Base-by-base conservation (phyloP, 768 basidiomycete genomes). In the Candolleomyces eurysporus region DNA sequence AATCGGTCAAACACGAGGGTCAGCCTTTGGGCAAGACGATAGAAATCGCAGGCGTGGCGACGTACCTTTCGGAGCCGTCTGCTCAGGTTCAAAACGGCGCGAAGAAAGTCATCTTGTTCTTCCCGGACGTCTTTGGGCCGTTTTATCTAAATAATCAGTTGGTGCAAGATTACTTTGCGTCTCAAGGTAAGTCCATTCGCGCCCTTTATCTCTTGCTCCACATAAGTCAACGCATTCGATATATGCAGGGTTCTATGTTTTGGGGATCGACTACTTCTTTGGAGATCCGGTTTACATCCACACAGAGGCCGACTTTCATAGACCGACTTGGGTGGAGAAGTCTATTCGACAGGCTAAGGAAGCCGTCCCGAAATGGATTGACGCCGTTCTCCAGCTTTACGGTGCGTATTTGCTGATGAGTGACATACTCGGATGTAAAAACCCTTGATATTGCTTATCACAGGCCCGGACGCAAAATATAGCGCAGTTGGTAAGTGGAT, bases 231-330 rank as follows among this genome's bases (percentile, higher is more conserved):
- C 43, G 43, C n/a, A 26, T n/a, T 31, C 56, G 36, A 31, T 42
- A 13, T 21, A 1, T 6, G 13, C 48, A 88, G 87, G 87, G 0
- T 88, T 81, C 66, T 71, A 76, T 49, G 85, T 88, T 4, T 69
- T 88, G 5, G 85, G 84, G 2, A 70, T 82, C 46, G 88, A 89
- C 62, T 88, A 86, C 69, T 87, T 89, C 71, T 78, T 86, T 54
- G 85, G 87, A 7, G 84, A 87, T 57, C 75, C 81, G 11, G 65
- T 88, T 0, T 65, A 79, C n/a, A 58, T 65, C 1, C 77, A 82
- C 62, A 69, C 73, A 2, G 74, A 79, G 42, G 71, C 75, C 11
- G 69, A 64, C 30, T 79, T 77, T 51, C 73, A 80, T 59, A 72
- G 75, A 36, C 43, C 61, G 1, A 73, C 72, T 0, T 89, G 86